These are phyloP conservation scores for Penicillium concentricum DNA, from an alignment of 2,329 filamentous ascomycete species.

Conservation along the genomic window DNA sequence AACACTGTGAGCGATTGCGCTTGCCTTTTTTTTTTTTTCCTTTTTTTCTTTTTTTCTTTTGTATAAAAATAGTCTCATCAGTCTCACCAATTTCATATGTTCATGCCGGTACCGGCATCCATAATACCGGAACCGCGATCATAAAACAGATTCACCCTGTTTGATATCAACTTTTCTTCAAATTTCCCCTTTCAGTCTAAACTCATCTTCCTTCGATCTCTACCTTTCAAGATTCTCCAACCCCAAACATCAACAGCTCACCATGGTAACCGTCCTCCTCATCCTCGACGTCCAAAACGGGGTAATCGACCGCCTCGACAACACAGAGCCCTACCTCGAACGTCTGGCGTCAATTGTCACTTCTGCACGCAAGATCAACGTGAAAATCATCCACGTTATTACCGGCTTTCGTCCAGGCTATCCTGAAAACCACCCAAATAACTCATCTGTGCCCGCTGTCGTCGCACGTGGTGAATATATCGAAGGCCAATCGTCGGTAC, in stretches of 20 bases:
- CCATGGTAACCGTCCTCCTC: slow-evolving; percentile 31
- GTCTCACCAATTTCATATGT: not conserved
- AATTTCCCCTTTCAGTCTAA: not conserved
- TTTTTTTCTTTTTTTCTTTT: not conserved
- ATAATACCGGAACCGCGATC: not conserved
- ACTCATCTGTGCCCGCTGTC: slow-evolving; percentile 20
- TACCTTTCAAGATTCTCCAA: not conserved
- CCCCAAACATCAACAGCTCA: not conserved
- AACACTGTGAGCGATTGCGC: not conserved
- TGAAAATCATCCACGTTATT: slow-evolving; percentile 36
- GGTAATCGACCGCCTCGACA: slow-evolving; percentile 24
- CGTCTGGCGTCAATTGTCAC: slow-evolving; percentile 19
- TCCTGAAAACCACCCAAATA: slow-evolving; percentile 31
- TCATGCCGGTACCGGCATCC: slow-evolving; percentile 6
- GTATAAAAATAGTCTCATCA: not conserved
- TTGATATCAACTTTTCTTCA: not conserved
- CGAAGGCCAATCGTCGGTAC: slow-evolving; percentile 21
- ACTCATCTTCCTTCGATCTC: not conserved
- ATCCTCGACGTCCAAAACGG: slow-evolving; percentile 39
- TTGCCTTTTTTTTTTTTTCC: not conserved
- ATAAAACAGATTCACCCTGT: not conserved
- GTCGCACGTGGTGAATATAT: slow-evolving; percentile 21
- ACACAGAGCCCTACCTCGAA: slow-evolving; percentile 25
- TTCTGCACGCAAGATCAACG: slow-evolving; percentile 25
- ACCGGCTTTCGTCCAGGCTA: slow-evolving; percentile 34